Percentiles rank a stretch among this genome's conserved stretches.
These are phyloP conservation scores for Pouteria campechiana DNA, from an alignment of 179 eudicot genomes.

Conservation along the genomic window DNA sequence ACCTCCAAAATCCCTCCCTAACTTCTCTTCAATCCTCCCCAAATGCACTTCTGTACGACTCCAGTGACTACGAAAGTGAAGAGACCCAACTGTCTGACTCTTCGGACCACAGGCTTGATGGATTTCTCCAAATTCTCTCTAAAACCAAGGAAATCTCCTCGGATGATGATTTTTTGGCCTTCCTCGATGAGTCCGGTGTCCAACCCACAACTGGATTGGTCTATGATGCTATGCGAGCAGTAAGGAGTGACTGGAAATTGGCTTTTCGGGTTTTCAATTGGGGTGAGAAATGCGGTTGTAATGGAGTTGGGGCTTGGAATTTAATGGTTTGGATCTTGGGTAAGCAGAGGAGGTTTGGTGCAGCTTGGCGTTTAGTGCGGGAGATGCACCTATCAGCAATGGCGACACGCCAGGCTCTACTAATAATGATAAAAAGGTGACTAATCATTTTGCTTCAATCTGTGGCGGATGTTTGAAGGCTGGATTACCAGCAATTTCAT, in stretches of 20 bases:
- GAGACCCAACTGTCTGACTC: conserved; percentile 1
- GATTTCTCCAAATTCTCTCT: conserved; percentile 28
- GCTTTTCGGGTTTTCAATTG: conserved; percentile 54
- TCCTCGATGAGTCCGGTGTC: conserved; percentile 26
- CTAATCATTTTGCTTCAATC: not conserved
- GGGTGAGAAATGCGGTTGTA: conserved; percentile 42
- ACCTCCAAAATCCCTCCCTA: no score
- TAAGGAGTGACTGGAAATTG: conserved; percentile 60
- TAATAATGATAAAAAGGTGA: conserved; percentile 77
- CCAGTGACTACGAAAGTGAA: conserved; percentile 5
- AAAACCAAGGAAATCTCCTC: conserved; percentile 23
- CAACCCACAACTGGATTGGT: conserved; percentile 21
- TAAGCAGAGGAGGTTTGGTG: conserved; percentile 43
- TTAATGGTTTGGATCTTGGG: conserved; percentile 87
- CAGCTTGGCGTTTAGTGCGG: conserved; percentile 72
- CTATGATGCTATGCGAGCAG: conserved; percentile 32
- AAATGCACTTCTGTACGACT: no score
- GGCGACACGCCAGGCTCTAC: conserved; percentile 52
- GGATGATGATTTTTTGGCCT: conserved; percentile 34
- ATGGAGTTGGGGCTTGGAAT: conserved; percentile 29
- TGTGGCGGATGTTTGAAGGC: no score
- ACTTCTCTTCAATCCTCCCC: no score
- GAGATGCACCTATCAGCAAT: conserved; percentile 33
- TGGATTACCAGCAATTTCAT: no score
- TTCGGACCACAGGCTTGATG: conserved; percentile 7